These are phyloP conservation scores for Metschnikowia borealis DNA, from an alignment of 805 yeast species.

Conservation along the genomic window DNA sequence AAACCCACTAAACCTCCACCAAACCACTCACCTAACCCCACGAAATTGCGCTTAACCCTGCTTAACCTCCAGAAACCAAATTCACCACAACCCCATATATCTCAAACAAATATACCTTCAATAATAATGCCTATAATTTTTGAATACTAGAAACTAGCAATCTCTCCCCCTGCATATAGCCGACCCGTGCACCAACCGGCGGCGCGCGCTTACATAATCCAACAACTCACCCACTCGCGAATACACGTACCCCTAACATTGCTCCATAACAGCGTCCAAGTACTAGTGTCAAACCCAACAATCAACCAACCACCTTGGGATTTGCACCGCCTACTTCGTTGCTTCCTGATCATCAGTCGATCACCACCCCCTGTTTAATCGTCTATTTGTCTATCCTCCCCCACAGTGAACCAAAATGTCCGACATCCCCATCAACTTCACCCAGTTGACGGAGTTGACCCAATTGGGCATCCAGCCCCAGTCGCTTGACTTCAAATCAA, in stretches of 20 bases:
- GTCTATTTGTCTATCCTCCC: background rate
- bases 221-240: constrained; percentile 10
- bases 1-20: too few species aligned
- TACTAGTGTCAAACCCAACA: constrained; percentile 6
- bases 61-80: too few species aligned
- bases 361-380: too few species aligned
- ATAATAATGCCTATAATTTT: too few species aligned
- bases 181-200: background rate
- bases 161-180: too few species aligned
- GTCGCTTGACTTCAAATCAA: constrained; percentile 86
- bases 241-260: constrained; percentile 6
- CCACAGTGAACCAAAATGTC: constrained; percentile 10
- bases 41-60: too few species aligned
- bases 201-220: constrained; percentile 14
- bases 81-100: too few species aligned
- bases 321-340: constrained; percentile 1
- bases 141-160: too few species aligned
- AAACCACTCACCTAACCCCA: too few species aligned
- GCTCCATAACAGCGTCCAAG: constrained; percentile 6
- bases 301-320: constrained; percentile 10
- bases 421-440: constrained; percentile 94
- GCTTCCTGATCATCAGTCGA: background rate
- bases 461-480: constrained; percentile 79
- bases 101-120: too few species aligned
- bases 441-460: constrained; percentile 88